phyloP scores from a whole-genome alignment of 2,329 filamentous ascomycete genomes.

The Penicillium sp. region DNA sequence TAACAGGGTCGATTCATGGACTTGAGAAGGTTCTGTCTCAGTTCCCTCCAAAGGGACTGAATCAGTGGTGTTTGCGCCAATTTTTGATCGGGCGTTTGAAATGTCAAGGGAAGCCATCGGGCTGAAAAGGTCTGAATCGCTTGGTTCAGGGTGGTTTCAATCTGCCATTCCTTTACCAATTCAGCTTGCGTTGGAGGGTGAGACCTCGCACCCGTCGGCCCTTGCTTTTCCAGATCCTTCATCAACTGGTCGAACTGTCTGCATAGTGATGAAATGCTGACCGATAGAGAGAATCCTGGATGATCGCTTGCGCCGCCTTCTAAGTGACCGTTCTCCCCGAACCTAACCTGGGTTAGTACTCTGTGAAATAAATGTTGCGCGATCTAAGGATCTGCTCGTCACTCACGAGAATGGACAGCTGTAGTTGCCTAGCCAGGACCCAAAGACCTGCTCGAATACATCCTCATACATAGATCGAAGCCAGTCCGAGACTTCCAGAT shows the following conservation, averaged over 20 bases:
- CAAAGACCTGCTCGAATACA: conserved; percentile 51
- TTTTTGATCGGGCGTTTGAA: conserved; percentile 5
- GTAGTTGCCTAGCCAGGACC: conserved; percentile 52
- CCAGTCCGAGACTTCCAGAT: conserved; percentile 23
- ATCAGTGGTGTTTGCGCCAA: conserved; percentile 28
- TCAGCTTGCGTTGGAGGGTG: conserved; percentile 12
- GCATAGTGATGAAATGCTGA: conserved; percentile 28
- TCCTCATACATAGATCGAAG: conserved; percentile 40
- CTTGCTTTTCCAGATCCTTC: conserved; percentile 36
- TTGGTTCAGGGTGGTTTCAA: conserved; percentile 34
- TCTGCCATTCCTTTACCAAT: conserved; percentile 27
- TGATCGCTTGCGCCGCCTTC: conserved; percentile 13
- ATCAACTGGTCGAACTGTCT: conserved; percentile 45
- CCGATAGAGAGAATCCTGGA: conserved; percentile 17
- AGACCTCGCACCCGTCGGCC: conserved; percentile 14
- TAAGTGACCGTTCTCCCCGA: conserved; percentile 14
- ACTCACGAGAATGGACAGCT: conserved; percentile 52
- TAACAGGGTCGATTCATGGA: conserved; percentile 52
- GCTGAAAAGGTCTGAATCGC: conserved; percentile 38
- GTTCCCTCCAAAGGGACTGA: conserved; percentile 43
- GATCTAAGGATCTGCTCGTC: too few species aligned
- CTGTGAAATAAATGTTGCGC: background rate
- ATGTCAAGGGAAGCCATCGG: conserved; percentile 37
- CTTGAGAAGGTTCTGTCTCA: conserved; percentile 48
- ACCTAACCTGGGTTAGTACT: conserved; percentile 2